Evolutionary conservation across 2,329 filamentous ascomycete genomes (phyloP).

Genomic region (Penicillium sclerotiorum): DNA sequence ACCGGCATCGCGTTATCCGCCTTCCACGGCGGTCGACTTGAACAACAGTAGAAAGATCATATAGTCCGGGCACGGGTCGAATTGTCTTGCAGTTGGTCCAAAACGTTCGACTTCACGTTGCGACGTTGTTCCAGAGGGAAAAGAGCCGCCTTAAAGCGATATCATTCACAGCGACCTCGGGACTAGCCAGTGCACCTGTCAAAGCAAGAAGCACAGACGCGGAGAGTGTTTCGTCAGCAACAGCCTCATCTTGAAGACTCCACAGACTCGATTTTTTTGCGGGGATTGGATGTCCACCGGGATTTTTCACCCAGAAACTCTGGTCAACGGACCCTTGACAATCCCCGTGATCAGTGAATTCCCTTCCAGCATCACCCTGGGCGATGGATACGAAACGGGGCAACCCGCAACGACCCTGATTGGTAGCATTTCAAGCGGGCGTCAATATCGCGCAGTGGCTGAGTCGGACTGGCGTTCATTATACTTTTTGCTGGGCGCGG

Average conservation of each 20-base stretch:
- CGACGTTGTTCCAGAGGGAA: neutral
- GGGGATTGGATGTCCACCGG: conserved; percentile 3
- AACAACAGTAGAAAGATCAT: conserved; percentile 10
- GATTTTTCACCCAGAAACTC: neutral
- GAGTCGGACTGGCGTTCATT: conserved; percentile 7
- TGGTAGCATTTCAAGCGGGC: conserved; percentile 8
- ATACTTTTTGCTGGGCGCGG: neutral
- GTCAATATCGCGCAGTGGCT: conserved; percentile 14
- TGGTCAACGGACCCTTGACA: conserved; percentile 3
- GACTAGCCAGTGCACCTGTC: neutral
- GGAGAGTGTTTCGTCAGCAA: conserved; percentile 17
- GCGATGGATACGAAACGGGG: conserved; percentile 21
- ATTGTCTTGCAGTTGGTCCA: too few species aligned
- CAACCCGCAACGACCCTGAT: conserved; percentile 9
- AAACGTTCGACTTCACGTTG: too few species aligned
- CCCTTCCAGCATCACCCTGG: conserved; percentile 11
- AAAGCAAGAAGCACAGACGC: conserved; percentile 1
- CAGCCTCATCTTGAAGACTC: conserved; percentile 18
- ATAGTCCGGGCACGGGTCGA: neutral
- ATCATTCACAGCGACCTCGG: neutral
- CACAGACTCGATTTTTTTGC: conserved; percentile 4
- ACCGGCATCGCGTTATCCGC: conserved; percentile 24
- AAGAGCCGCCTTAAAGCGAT: neutral
- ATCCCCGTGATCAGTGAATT: conserved; percentile 12
- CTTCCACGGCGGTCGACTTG: neutral